Evolutionary conservation across 179 eudicot genomes (phyloP), one percentile per base, ranked within the genome.

Genomic region (Drosera spatulata): DNA sequence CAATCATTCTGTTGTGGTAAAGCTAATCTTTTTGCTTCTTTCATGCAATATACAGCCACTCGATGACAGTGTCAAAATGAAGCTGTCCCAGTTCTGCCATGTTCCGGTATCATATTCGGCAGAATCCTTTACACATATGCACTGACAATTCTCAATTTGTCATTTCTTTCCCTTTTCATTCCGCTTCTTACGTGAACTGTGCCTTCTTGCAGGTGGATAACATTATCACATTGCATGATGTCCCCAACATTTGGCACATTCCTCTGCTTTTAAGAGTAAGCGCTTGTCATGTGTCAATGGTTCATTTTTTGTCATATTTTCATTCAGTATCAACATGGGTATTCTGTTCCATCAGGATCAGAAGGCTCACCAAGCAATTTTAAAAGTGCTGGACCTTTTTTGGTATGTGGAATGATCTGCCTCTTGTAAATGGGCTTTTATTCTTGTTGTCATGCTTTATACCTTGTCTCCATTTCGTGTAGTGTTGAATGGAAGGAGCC

Each of bases 171-270:
- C n/a, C n/a, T n/a, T n/a, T n/a, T n/a, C n/a, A n/a, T n/a, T n/a
- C n/a, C n/a, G n/a, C n/a, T 22, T 14, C 54, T 51, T 51, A 51
- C 33, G 4, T 13, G 14, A 13, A n/a, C 7, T 13, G 33, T 51
- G 63, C 41, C 43, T 14, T 41, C 56, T 67, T 62, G 43, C 80
- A 93, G 99, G 73, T 51, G 12, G 86, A 82, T 60, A 78, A 84
- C 69, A 94, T 94, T 12, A 69, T 90, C 64, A 82, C 96, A 50
- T 78, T 94, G 6, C 78, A 78, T 65, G 99, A 94, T 58, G 99
- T 94, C 59, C 77, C 99, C 72, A 94, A 94, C 79, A 94, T 94
- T 54, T 94, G 99, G 99, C 97, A 75, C 63, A 73, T 94, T 57
- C 99, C 99, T 38, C 69, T 87, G 78, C 86, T 94, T 71, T 77